A percentile compares a stretch with the other conserved stretches of the same genome.
These are phyloP conservation scores for Basipetospora sp. DNA, from an alignment of 2,329 filamentous ascomycete species.

Conservation along the genomic window DNA sequence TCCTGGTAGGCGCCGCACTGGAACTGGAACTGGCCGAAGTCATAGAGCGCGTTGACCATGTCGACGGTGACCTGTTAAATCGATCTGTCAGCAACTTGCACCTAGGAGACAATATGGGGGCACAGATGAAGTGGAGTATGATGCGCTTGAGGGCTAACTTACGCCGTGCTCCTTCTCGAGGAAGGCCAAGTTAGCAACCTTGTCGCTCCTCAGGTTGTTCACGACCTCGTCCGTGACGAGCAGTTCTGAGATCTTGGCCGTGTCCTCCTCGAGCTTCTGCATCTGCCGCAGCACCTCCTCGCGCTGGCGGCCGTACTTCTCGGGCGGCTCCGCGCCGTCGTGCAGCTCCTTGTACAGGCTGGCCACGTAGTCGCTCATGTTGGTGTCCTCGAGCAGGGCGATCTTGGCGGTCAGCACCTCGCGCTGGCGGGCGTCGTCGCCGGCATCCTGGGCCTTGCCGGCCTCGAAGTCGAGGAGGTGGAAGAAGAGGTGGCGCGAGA, in stretches of 20 bases:
- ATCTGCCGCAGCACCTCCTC: constrained; percentile 74
- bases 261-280: constrained; percentile 74
- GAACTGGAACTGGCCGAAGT: constrained; percentile 95
- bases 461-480: constrained; percentile 86
- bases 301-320: constrained; percentile 77
- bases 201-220: constrained; percentile 81
- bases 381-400: constrained; percentile 86
- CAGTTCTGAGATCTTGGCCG: constrained; percentile 73
- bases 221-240: constrained; percentile 81
- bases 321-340: constrained; percentile 53
- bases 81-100: too few species aligned
- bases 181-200: constrained; percentile 96
- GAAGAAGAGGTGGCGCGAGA: constrained; percentile 93
- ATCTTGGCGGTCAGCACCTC: constrained; percentile 79
- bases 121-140: too few species aligned
- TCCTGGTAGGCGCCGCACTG: constrained; percentile 87
- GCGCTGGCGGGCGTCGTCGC: constrained; percentile 39
- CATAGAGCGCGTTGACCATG: constrained; percentile 91
- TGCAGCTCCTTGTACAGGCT: constrained; percentile 82
- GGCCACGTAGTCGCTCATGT: constrained; percentile 97
- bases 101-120: too few species aligned
- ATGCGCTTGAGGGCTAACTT: constrained; percentile 29
- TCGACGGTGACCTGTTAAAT: constrained; percentile 59
- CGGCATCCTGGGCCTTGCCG: constrained; percentile 64
- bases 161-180: constrained; percentile 91